Evolutionary conservation across 257 asterid genomes (phyloP).

Genomic region (Forsythia suspensa): DNA sequence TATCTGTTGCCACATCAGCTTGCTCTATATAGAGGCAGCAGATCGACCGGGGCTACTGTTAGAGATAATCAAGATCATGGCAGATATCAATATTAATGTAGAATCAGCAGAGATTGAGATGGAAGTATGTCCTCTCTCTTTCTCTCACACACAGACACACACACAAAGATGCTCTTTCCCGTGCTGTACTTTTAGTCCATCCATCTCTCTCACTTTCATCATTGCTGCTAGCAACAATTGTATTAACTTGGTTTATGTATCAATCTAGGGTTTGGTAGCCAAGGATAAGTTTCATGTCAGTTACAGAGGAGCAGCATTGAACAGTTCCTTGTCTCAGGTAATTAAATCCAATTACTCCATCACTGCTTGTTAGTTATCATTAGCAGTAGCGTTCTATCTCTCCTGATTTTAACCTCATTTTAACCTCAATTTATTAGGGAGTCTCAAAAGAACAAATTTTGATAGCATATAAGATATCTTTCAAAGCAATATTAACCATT

Average conservation of each 20-base stretch:
- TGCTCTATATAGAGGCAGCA: slow-evolving; percentile 89
- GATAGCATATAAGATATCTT: background rate
- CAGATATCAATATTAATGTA: slow-evolving; percentile 70
- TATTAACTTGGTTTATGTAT: slow-evolving; percentile 21
- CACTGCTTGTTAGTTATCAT: background rate
- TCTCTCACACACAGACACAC: background rate
- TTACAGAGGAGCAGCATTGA: slow-evolving; percentile 88
- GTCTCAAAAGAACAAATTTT: background rate
- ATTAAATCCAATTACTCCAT: background rate
- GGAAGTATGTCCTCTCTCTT: slow-evolving; percentile 50
- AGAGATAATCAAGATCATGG: slow-evolving; percentile 80
- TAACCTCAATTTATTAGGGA: background rate
- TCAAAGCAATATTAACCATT: background rate
- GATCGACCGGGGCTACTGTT: slow-evolving; percentile 91
- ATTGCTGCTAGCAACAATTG: slow-evolving; percentile 4
- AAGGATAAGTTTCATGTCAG: slow-evolving; percentile 95
- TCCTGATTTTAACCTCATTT: background rate
- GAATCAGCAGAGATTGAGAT: slow-evolving; percentile 98
- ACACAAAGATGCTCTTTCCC: background rate
- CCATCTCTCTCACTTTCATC: background rate
- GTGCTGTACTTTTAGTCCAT: background rate
- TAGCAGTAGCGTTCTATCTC: background rate
- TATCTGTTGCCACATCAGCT: slow-evolving; percentile 52
- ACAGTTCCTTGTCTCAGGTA: slow-evolving; percentile 96
- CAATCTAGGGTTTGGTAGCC: slow-evolving; percentile 82